phyloP scores from a whole-genome alignment of 768 basidiomycete genomes.

The Tubosaeta brunneosetosa region DNA sequence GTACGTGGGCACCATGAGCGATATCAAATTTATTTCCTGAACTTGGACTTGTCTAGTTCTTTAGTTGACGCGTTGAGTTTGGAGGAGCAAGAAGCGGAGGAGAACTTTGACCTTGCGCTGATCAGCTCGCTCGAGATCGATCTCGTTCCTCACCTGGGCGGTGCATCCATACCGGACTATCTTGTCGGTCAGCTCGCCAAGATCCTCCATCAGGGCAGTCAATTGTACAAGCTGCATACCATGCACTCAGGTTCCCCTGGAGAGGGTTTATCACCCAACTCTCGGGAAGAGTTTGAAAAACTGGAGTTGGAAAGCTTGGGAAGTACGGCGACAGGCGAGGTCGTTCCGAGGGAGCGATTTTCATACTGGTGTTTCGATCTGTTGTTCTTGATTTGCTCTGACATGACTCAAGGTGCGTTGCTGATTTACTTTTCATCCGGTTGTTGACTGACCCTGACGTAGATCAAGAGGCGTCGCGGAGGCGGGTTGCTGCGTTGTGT shows the following conservation, averaged over 20 bases:
- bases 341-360: constrained; percentile 76
- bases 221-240: constrained; percentile 42
- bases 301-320: constrained; percentile 44
- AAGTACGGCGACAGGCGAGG: constrained; percentile 52
- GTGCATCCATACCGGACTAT: constrained; percentile 62
- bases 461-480: constrained; percentile 61
- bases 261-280: constrained; percentile 9
- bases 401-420: constrained; percentile 52
- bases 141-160: constrained; percentile 72
- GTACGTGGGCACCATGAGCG: constrained; percentile 39
- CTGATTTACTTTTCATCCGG: background rate
- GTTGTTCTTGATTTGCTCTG: constrained; percentile 74
- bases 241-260: constrained; percentile 10
- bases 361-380: constrained; percentile 93
- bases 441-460: background rate
- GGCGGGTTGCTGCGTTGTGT: constrained; percentile 67
- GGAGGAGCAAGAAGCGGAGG: constrained; percentile 68
- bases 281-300: constrained; percentile 31
- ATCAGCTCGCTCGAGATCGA: constrained; percentile 75
- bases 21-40: background rate
- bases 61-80: constrained; percentile 51
- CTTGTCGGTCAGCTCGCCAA: constrained; percentile 65
- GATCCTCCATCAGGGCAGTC: constrained; percentile 69
- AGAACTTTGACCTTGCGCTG: constrained; percentile 82
- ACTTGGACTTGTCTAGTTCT: constrained; percentile 39